Evolutionary conservation across 23 red algal species (phyloP).

Genomic region (Gracilaria caudata): DNA sequence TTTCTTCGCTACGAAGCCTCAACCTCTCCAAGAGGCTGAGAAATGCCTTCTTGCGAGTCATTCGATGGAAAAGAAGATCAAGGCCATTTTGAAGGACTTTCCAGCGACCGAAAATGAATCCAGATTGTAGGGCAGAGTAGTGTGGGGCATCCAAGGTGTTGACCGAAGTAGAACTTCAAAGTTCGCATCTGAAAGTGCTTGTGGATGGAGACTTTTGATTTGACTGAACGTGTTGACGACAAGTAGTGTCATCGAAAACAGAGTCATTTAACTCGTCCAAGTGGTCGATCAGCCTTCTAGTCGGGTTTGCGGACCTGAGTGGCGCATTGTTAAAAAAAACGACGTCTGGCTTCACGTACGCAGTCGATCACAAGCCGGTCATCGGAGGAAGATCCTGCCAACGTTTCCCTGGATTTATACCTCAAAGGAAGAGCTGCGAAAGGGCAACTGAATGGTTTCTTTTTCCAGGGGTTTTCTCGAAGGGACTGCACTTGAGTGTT

Average conservation of each 20-base stretch:
- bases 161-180: constrained; percentile 59
- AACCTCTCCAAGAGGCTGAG: constrained; percentile 49
- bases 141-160: constrained; percentile 62
- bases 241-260: no score
- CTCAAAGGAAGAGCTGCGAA: not conserved
- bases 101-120: constrained; percentile 12
- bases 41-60: constrained; percentile 25
- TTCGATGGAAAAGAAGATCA: not conserved
- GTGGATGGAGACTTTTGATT: constrained; percentile 14
- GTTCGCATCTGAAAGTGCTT: constrained; percentile 46
- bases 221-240: no score
- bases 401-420: no score
- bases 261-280: no score
- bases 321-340: no score
- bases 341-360: no score
- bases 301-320: no score
- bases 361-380: no score
- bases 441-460: not conserved
- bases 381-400: no score
- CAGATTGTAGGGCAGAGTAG: constrained; percentile 4
- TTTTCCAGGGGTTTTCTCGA: constrained; percentile 15
- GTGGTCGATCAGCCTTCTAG: no score
- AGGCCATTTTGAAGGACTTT: not conserved
- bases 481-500: not conserved
- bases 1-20: constrained; percentile 35